A percentile compares a stretch with the other conserved stretches of the same genome.
Evolutionary conservation across 1,284 basidiomycete genomes (phyloP).

Genomic region (Exobasidium rhododendri): DNA sequence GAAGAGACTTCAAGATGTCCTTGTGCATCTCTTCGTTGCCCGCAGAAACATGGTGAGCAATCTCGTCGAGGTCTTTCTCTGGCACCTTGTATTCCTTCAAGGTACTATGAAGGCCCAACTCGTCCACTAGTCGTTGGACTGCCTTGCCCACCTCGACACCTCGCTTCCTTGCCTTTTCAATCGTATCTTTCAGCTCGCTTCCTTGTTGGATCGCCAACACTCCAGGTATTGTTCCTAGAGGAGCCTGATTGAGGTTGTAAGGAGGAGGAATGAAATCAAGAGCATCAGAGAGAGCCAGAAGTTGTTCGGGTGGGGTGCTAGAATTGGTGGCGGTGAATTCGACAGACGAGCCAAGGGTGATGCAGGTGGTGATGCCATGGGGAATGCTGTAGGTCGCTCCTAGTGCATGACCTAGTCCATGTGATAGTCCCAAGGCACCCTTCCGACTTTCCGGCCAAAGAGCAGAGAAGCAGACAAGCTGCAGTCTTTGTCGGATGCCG

Average conservation of each 20-base stretch:
- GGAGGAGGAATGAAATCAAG: slow-evolving; percentile 35
- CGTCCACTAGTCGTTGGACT: slow-evolving; percentile 58
- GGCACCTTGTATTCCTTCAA: slow-evolving; percentile 66
- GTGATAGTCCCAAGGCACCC: slow-evolving; percentile 69
- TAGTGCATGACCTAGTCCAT: slow-evolving; percentile 64
- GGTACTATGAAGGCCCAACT: slow-evolving; percentile 63
- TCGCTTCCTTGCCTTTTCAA: slow-evolving; percentile 14
- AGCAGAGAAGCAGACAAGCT: slow-evolving; percentile 72
- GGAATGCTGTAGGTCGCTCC: slow-evolving; percentile 73
- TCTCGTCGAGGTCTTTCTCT: slow-evolving; percentile 59
- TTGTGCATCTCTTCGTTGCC: too few relatives aligned
- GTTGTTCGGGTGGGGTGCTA: slow-evolving; percentile 22
- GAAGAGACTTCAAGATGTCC: too few relatives aligned
- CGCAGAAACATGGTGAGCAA: slow-evolving; percentile 60
- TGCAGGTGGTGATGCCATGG: slow-evolving; percentile 77
- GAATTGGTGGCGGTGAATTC: slow-evolving; percentile 19
- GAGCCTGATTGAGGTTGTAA: slow-evolving; percentile 13
- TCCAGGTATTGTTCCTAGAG: too few relatives aligned
- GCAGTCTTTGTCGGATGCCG: slow-evolving; percentile 66
- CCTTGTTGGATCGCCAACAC: not conserved
- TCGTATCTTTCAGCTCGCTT: not conserved
- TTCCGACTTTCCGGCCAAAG: slow-evolving; percentile 65
- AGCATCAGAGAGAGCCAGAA: slow-evolving; percentile 34
- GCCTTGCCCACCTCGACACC: slow-evolving; percentile 27
- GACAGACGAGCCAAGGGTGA: slow-evolving; percentile 61